Percentiles rank a stretch among this genome's conserved stretches.
Conservation (phyloP, 169 alveolate species). For the Cryptosporidium muris region DNA sequence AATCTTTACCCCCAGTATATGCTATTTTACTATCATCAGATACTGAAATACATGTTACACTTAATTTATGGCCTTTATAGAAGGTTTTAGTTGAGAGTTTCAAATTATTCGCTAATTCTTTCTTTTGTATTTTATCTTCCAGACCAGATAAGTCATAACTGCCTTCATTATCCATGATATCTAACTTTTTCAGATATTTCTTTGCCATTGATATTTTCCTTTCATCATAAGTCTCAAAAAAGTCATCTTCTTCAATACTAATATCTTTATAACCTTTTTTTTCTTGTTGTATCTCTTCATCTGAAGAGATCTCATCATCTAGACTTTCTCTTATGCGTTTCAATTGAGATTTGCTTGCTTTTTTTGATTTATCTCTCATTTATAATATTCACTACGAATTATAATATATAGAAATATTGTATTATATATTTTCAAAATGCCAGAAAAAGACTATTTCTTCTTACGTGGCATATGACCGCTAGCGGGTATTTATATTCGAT, state of each 20-base stretch:
- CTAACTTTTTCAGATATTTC: constrained; percentile 31
- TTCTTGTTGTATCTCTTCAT: constrained; percentile 26
- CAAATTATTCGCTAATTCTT: constrained; percentile 31
- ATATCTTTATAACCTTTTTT: not conserved
- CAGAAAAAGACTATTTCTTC: too few relatives aligned
- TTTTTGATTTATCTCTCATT: not conserved
- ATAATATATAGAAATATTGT: too few relatives aligned
- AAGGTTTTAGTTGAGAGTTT: constrained; percentile 20
- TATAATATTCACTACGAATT: not conserved
- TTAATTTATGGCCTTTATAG: constrained; percentile 75
- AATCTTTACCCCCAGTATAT: constrained; percentile 78
- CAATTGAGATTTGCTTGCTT: constrained; percentile 4
- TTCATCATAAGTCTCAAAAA: constrained; percentile 54
- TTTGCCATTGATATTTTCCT: constrained; percentile 37
- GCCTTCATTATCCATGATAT: constrained; percentile 10
- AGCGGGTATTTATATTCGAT: too few relatives aligned
- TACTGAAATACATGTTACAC: constrained; percentile 75
- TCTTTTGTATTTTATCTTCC: constrained; percentile 20
- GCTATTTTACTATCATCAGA: constrained; percentile 59
- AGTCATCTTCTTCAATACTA: constrained; percentile 14
- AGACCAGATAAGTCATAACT: not conserved
- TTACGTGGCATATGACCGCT: too few relatives aligned
- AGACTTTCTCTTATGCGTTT: not conserved
- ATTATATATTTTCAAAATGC: too few relatives aligned
- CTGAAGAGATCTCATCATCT: constrained; percentile 55